Evolutionary conservation across 176 grass and related monocot species (phyloP).

Genomic region (Lolium perenne): DNA sequence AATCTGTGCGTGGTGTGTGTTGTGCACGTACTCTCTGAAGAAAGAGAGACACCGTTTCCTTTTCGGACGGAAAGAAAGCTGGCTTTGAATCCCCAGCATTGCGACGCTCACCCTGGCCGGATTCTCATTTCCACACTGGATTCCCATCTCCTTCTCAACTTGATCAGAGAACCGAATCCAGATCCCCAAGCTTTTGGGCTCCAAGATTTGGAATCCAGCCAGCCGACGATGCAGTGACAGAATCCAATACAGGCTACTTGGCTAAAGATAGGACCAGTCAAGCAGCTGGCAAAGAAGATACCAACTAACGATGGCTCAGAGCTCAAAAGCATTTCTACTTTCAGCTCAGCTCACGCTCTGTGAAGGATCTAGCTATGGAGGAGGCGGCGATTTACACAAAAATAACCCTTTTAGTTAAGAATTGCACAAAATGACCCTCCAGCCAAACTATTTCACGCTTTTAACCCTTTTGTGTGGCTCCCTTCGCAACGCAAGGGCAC

Average conservation of each 20-base stretch:
- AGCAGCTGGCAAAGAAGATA: conserved; percentile 39
- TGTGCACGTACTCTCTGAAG: background rate
- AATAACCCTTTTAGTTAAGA: too few species aligned
- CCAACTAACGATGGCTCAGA: conserved; percentile 48
- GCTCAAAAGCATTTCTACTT: conserved; percentile 19
- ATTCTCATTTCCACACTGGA: conserved; percentile 29
- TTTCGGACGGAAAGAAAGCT: conserved; percentile 36
- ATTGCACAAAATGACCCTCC: too few species aligned
- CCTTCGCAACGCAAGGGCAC: too few species aligned
- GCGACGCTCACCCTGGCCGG: background rate
- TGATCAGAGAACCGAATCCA: conserved; percentile 37
- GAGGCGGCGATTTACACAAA: too few species aligned
- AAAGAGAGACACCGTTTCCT: conserved; percentile 14
- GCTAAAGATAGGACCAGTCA: conserved; percentile 16
- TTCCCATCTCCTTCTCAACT: conserved; percentile 5
- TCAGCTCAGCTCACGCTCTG: background rate
- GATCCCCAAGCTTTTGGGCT: conserved; percentile 21
- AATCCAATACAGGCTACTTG: conserved; percentile 46
- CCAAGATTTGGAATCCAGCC: conserved; percentile 52
- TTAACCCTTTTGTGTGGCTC: too few species aligned
- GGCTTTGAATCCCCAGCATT: conserved; percentile 46
- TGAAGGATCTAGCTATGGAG: background rate
- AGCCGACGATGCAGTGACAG: conserved; percentile 8
- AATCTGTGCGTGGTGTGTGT: background rate
- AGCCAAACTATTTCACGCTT: too few species aligned